Base-by-base conservation (phyloP, 805 yeast genomes). In the Cyberlindnera subsufficiens region DNA sequence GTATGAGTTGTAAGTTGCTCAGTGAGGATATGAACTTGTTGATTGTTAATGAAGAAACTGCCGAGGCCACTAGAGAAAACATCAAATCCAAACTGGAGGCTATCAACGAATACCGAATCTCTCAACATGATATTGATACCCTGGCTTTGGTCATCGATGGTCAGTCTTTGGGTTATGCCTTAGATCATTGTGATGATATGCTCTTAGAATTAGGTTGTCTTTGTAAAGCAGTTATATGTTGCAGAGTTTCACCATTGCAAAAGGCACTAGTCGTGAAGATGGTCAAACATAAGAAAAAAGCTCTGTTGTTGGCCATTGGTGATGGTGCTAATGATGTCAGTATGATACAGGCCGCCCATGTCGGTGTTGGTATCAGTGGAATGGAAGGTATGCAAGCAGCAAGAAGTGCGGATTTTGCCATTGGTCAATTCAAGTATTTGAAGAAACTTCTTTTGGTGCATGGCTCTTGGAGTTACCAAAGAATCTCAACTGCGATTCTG, bases 341-440 rank as follows among this genome's bases (percentile, higher is more conserved):
- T 31, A 93, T 93, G 99, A 93, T 93, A 51, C 99, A 93, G 65
- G 98, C 99, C 14, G 99, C 99, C 0, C 98, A 93, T 63, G 96
- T 93, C 41, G 99, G 99, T 49, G 96, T 93, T 19, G 99, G 99
- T 60, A 95, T 93, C 49, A 86, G 95, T 65, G 99, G 99, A 51
- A 84, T 89, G 91, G 99, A 93, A 67, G 99, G 99, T 53, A 89
- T 90, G 88, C 99, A 93, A 65, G 99, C 99, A 10, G 97, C 99
- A 0, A 77, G 99, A 62, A 83, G 95, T 62, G 98, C 99, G 0
- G 99, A 93, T 70, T 80, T 93, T 46, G 89, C 98, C 1, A 88
- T 95, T 63, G 98, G 96, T 0, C 98, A 93, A 62, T 93, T 93
- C 74, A 82, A 82, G 60, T 93, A 78, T 61, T 71, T 93, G 66